Evolutionary conservation across 345 rosid species (phyloP).

Genomic region (Pelargonium nanum): DNA sequence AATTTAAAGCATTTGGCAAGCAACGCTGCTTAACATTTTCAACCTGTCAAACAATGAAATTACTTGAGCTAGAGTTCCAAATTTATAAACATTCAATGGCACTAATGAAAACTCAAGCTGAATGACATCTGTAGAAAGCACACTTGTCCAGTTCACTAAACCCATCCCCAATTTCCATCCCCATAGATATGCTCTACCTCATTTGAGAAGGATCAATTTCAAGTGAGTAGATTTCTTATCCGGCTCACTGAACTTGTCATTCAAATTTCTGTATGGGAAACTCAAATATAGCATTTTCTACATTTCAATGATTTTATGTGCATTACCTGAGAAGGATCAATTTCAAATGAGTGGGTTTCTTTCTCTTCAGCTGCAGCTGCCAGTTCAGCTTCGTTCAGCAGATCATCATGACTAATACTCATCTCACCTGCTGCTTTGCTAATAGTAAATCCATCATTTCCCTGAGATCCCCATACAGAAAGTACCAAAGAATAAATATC

Average conservation of each 20-base stretch:
- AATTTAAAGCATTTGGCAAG: constrained; percentile 92
- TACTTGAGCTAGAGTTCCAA: background rate
- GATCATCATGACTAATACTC: constrained; percentile 46
- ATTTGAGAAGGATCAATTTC: no score
- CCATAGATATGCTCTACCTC: no score
- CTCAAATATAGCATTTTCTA: constrained; percentile 2
- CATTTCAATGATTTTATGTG: background rate
- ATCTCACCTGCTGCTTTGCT: constrained; percentile 73
- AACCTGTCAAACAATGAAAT: constrained; percentile 37
- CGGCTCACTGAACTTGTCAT: no score
- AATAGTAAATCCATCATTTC: constrained; percentile 51
- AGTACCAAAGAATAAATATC: background rate
- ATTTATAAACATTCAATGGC: no score
- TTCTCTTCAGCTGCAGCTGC: constrained; percentile 93
- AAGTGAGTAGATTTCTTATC: no score
- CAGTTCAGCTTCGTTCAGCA: constrained; percentile 75
- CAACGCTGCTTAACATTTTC: constrained; percentile 95
- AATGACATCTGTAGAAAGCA: background rate
- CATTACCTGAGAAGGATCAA: constrained; percentile 76
- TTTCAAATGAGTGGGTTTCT: constrained; percentile 85
- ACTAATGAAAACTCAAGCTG: background rate
- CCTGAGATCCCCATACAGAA: constrained; percentile 31
- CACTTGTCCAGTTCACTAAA: background rate
- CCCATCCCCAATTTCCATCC: background rate
- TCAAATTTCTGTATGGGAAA: no score